Evolutionary conservation across 768 basidiomycete species (phyloP), one percentile per base, ranked within the genome.

Genomic region (Phaeotremella fagi): DNA sequence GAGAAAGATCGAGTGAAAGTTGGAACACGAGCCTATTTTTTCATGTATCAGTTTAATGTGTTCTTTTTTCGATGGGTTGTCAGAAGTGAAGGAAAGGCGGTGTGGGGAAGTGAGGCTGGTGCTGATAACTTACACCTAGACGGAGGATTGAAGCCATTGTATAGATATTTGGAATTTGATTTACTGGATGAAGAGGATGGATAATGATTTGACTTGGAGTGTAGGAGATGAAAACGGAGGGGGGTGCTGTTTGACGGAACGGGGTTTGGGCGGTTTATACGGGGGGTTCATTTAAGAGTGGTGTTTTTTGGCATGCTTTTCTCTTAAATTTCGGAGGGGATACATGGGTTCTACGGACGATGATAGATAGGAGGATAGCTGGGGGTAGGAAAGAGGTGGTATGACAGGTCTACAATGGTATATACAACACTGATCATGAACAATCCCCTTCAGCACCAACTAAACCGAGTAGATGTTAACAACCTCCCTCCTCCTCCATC

Each of bases 1-100:
- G 75, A 70, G 68, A 76, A 72, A 48, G 72, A 63, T 62, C 76
- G 64, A 43, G 58, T 50, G 47, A 70, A 63, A 31, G 66, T 41
- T 44, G 64, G 57, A 27, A 64, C 61, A 41, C 57, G 68, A 50
- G 62, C 61, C 68, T 69, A 49, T 12, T 29, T 16, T 18, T 27
- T 11, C 31, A 18, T 20, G 48, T 48, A 15, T n/a, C n/a, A n/a
- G n/a, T n/a, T n/a, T n/a, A n/a, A n/a, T n/a, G n/a, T n/a, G 23
- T 42, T 28, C 22, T n/a, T 36, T 43, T 15, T 22, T 35, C 38
- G 23, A n/a, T n/a, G n/a, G n/a, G n/a, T n/a, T n/a, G n/a, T n/a
- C n/a, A n/a, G n/a, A n/a, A n/a, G n/a, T n/a, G n/a, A n/a, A n/a
- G 48, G 45, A 25, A 24, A 15, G 48, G 23, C 23, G 35, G n/a